A percentile compares a stretch with the other conserved stretches of the same genome.
Conservation (phyloP, 2,329 filamentous ascomycete genomes). For the Nigrospora osmanthi region DNA sequence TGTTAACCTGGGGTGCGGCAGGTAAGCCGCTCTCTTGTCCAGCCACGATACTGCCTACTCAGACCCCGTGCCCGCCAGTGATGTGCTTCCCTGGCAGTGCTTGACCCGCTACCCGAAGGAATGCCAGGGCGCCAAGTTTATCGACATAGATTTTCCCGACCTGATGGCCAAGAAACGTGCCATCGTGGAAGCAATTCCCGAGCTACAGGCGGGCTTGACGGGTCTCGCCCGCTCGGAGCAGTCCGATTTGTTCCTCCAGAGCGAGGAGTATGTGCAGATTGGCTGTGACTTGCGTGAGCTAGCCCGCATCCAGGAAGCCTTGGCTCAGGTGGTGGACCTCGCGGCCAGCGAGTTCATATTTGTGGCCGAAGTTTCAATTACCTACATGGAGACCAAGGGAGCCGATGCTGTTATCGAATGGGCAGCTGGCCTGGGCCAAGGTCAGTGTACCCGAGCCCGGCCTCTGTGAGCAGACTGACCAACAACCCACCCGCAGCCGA, state of each 20-base stretch:
- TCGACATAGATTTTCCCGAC: slow-evolving; percentile 82
- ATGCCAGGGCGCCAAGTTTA: slow-evolving; percentile 56
- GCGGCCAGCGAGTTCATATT: slow-evolving; percentile 62
- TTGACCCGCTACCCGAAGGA: slow-evolving; percentile 56
- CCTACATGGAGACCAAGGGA: slow-evolving; percentile 72
- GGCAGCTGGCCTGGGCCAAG: slow-evolving; percentile 63
- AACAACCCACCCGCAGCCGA: slow-evolving; percentile 41
- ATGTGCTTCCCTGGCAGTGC: slow-evolving; percentile 81
- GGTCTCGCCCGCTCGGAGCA: slow-evolving; percentile 31
- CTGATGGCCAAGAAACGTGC: slow-evolving; percentile 68
- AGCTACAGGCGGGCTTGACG: slow-evolving; percentile 46
- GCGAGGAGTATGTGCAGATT: slow-evolving; percentile 67
- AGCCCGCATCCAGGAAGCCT: slow-evolving; percentile 45
- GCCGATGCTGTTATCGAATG: slow-evolving; percentile 71
- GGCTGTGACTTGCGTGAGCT: slow-evolving; percentile 75
- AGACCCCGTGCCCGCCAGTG: slow-evolving; percentile 39
- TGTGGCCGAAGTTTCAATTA: slow-evolving; percentile 82
- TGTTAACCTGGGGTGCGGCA: slow-evolving; percentile 83
- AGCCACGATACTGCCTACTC: not conserved
- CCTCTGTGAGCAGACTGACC: not conserved
- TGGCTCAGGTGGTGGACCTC: slow-evolving; percentile 52
- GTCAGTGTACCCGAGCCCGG: slow-evolving; percentile 31
- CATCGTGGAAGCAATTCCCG: slow-evolving; percentile 55
- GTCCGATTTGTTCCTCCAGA: slow-evolving; percentile 49
- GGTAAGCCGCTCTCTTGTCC: slow-evolving; percentile 48